A percentile compares a stretch with the other conserved stretches of the same genome.
Evolutionary conservation across 495 filamentous ascomycete genomes (phyloP).

Genomic region (Oidiodendron maius): DNA sequence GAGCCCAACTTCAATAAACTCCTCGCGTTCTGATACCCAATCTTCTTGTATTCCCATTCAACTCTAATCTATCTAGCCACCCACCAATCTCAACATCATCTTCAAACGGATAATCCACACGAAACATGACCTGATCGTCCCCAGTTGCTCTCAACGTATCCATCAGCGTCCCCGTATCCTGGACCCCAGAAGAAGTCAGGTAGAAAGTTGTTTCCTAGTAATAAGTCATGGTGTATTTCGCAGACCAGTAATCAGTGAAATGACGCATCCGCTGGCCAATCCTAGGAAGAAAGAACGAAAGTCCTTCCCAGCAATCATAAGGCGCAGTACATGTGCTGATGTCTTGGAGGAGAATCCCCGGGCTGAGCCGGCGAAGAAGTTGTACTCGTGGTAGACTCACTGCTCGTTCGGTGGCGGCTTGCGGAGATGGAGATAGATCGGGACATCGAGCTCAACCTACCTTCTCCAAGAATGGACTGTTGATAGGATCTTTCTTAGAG

Average conservation of each 20-base stretch:
- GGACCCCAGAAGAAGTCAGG: slow-evolving; percentile 59
- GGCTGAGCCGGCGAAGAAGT: slow-evolving; percentile 30
- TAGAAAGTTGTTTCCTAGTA: slow-evolving; percentile 47
- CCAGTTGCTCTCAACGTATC: slow-evolving; percentile 43
- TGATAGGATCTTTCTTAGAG: not conserved
- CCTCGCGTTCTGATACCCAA: slow-evolving; percentile 52
- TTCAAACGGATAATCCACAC: slow-evolving; percentile 55
- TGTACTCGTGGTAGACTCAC: slow-evolving; percentile 37
- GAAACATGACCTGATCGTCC: slow-evolving; percentile 50
- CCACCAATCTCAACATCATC: slow-evolving; percentile 35
- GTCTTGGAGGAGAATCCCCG: slow-evolving; percentile 42
- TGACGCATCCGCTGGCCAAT: slow-evolving; percentile 46
- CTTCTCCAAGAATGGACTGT: slow-evolving; percentile 33
- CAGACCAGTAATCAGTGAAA: slow-evolving; percentile 47
- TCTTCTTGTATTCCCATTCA: slow-evolving; percentile 41
- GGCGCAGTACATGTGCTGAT: slow-evolving; percentile 23
- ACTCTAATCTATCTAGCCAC: slow-evolving; percentile 42
- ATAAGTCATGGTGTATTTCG: not conserved
- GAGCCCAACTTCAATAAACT: slow-evolving; percentile 35
- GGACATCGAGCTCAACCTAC: slow-evolving; percentile 48
- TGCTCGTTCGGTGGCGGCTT: slow-evolving; percentile 30
- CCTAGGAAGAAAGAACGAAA: slow-evolving; percentile 58
- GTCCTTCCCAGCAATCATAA: slow-evolving; percentile 35
- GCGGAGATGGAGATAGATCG: slow-evolving; percentile 53
- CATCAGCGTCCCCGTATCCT: slow-evolving; percentile 45